Evolutionary conservation across 2,329 filamentous ascomycete genomes (phyloP).

Genomic region (Xylaria sp.): DNA sequence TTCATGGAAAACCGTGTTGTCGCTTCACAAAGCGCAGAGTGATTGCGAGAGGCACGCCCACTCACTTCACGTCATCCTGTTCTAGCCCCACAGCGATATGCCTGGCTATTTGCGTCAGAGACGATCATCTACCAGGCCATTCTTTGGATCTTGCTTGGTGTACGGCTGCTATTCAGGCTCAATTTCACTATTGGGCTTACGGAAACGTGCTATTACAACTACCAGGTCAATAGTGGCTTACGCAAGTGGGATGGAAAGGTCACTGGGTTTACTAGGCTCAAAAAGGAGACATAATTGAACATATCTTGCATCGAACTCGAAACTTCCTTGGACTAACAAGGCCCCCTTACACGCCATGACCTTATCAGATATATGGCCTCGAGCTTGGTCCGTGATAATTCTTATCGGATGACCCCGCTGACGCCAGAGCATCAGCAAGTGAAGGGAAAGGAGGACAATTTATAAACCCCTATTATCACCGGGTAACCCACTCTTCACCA

Average conservation of each 20-base stretch:
- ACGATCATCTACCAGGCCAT: not conserved
- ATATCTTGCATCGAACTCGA: not conserved
- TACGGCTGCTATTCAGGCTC: not conserved
- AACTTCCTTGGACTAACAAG: not conserved
- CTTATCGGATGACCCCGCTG: no score
- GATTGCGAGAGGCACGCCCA: not conserved
- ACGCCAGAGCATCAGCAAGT: not conserved
- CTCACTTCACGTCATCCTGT: not conserved
- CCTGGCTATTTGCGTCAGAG: not conserved
- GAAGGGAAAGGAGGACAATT: not conserved
- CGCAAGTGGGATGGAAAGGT: not conserved
- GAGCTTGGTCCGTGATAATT: no score
- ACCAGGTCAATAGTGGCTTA: not conserved
- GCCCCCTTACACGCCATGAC: no score
- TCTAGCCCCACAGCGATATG: not conserved
- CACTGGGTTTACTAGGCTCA: not conserved
- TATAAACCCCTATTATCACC: not conserved
- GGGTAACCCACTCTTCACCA: no score
- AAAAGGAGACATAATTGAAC: not conserved
- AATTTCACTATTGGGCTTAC: not conserved
- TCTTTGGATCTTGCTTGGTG: not conserved
- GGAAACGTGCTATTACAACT: not conserved
- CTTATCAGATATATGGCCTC: no score
- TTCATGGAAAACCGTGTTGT: slow-evolving; percentile 18
- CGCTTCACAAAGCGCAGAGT: slow-evolving; percentile 4